Base-by-base conservation (phyloP, 1,284 basidiomycete species). In the Sporisorium exsertum region DNA sequence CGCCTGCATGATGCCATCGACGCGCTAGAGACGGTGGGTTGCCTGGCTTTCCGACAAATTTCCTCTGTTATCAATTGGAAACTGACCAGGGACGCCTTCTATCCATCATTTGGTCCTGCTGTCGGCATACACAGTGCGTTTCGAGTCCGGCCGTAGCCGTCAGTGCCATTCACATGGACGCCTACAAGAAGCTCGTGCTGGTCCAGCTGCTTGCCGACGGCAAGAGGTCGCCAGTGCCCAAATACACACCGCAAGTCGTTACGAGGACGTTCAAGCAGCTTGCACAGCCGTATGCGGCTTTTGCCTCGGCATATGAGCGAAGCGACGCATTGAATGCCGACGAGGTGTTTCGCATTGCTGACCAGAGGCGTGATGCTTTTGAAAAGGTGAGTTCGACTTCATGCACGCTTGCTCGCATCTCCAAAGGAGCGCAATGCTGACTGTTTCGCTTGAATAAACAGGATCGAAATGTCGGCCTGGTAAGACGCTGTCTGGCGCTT, bases 101-200 rank as follows among this genome's bases (percentile, higher is more conserved):
- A 9, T 22, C 51, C 57, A 43, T 22, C 51, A 20, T 37, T 26
- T 18, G 32, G 29, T 27, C 24, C 16, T 47, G 46, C 46, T 5
- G 10, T 22, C 18, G 62, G 15, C 2, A 26, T 20, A 26, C 22
- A 24, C 62, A 87, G 83, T 83, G 90, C 69, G 90, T 92, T 35
- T 90, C 90, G 37, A 89, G 91, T 47, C 94, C 94, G 0, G 90
- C 90, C 0, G 87, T 88, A 1, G 88, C 87, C 1, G 89, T 90
- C 0, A 89, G 90, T 1, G 90, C 91, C 3, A 88, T 95, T 7
- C 94, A 95, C 83, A 85, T 94, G 77, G 93, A 94, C 79, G 93
- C 93, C 0, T 87, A 92, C 81, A 95, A 95, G 88, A 94, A 94
- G 86, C 86, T 93, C 43, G 86, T 89, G 9, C 87, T 94, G 6